phyloP scores from a whole-genome alignment of 2,329 filamentous ascomycete genomes.

The Fusarium tuaranense region DNA sequence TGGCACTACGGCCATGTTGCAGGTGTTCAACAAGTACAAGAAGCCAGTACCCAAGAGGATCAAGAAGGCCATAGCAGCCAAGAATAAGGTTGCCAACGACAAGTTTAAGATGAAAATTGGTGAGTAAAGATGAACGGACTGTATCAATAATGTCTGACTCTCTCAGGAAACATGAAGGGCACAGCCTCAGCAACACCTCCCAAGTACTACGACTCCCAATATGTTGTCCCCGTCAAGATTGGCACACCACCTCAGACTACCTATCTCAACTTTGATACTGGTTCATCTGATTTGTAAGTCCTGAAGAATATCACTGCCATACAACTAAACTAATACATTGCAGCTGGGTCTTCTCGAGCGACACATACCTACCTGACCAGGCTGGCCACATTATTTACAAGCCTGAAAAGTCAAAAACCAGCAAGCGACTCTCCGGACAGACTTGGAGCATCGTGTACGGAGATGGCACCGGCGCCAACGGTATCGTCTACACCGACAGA shows the following conservation, averaged over 20 bases:
- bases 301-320: no score
- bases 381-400: conserved; percentile 69
- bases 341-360: conserved; percentile 77
- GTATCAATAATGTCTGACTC: background rate
- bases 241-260: conserved; percentile 68
- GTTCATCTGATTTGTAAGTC: conserved; percentile 61
- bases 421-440: conserved; percentile 53
- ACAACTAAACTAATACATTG: conserved; percentile 26
- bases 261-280: conserved; percentile 78
- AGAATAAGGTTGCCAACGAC: conserved; percentile 21
- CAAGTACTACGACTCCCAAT: conserved; percentile 63
- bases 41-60: conserved; percentile 45
- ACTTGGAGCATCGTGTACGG: conserved; percentile 74
- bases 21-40: conserved; percentile 54
- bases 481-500: conserved; percentile 74
- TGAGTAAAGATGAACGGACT: background rate
- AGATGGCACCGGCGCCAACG: conserved; percentile 72
- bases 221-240: conserved; percentile 71
- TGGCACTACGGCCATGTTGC: conserved; percentile 45
- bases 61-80: conserved; percentile 36
- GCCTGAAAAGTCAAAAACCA: conserved; percentile 56
- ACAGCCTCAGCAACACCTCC: conserved; percentile 44
- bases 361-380: conserved; percentile 61
- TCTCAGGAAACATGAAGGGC: conserved; percentile 33
- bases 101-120: conserved; percentile 42